Percentiles rank a stretch among this genome's conserved stretches.
Conservation (phyloP, 1,139 yeast species). For the Geotrichum histeridarum region DNA sequence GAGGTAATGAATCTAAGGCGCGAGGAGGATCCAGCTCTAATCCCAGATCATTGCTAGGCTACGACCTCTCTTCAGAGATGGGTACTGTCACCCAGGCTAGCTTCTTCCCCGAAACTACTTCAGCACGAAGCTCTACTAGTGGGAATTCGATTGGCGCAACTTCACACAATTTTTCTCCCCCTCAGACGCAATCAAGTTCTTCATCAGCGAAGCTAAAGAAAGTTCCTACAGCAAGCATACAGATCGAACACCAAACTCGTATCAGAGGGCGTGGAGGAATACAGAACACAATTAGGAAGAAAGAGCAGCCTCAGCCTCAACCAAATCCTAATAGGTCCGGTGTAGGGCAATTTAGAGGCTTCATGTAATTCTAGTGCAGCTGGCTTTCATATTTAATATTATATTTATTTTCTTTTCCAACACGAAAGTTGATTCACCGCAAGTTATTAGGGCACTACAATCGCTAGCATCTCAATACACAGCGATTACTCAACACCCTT, state of each 20-base stretch:
- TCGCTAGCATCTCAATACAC: no score
- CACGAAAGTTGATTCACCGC: no score
- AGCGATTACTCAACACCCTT: no score
- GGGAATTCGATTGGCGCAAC: not conserved
- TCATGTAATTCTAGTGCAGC: not conserved
- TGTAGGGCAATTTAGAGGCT: constrained; percentile 6
- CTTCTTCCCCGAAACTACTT: not conserved
- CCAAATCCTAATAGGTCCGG: not conserved
- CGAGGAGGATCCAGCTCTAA: not conserved
- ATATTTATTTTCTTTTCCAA: no score
- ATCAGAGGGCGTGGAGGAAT: constrained; percentile 37
- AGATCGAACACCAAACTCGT: constrained; percentile 8
- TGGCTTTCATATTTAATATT: no score
- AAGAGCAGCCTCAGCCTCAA: constrained; percentile 2
- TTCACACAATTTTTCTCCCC: not conserved
- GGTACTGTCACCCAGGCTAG: not conserved
- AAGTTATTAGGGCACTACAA: no score
- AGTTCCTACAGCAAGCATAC: not conserved
- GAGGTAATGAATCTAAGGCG: not conserved
- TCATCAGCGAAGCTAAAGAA: not conserved
- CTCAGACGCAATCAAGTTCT: not conserved
- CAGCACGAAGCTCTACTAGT: constrained; percentile 3
- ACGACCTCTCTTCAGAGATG: not conserved
- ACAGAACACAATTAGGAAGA: constrained; percentile 27
- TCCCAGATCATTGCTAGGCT: not conserved